These are phyloP conservation scores for Pseudonitzschia multistriata DNA, from an alignment of 108 stramenopile genomes.

Conservation along the genomic window DNA sequence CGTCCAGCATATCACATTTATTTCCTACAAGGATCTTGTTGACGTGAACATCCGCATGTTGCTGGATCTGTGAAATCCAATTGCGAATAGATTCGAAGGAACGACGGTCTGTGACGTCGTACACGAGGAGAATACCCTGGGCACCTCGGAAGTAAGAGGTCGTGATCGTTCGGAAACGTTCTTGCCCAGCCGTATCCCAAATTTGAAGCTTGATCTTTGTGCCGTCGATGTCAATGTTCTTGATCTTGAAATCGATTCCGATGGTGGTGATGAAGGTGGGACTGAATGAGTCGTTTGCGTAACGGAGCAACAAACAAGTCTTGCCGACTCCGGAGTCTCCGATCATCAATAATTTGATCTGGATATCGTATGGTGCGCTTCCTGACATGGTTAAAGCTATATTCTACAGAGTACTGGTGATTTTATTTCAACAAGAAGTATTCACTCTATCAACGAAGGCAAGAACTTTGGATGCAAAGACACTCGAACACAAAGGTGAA, in stretches of 20 bases:
- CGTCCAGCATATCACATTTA: constrained; percentile 97
- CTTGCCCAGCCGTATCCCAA: constrained; percentile 93
- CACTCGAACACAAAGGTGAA: neutral
- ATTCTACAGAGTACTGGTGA: neutral
- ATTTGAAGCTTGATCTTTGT: constrained; percentile 95
- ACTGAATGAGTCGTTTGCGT: constrained; percentile 98
- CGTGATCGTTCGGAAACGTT: constrained; percentile 94
- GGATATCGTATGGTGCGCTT: constrained; percentile 93
- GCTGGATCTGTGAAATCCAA: constrained; percentile 98
- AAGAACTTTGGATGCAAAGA: neutral
- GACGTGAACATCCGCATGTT: constrained; percentile 95
- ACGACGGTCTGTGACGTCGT: constrained; percentile 98
- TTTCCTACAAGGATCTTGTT: constrained; percentile 98
- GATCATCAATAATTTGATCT: constrained; percentile 99
- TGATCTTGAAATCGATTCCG: constrained; percentile 98
- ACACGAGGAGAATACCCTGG: constrained; percentile 97
- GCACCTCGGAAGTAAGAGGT: constrained; percentile 96
- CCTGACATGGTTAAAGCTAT: constrained; percentile 26
- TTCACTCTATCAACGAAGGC: neutral
- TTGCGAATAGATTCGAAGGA: constrained; percentile 96
- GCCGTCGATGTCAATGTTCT: constrained; percentile 92
- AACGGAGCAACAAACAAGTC: constrained; percentile 97
- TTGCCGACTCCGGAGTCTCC: constrained; percentile 98
- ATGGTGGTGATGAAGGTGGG: constrained; percentile 98
- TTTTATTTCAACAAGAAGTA: neutral